Evolutionary conservation across 371 early-diverging fungal species (phyloP), one percentile per base, ranked within the genome.

Genomic region (Mucor circinelloides): DNA sequence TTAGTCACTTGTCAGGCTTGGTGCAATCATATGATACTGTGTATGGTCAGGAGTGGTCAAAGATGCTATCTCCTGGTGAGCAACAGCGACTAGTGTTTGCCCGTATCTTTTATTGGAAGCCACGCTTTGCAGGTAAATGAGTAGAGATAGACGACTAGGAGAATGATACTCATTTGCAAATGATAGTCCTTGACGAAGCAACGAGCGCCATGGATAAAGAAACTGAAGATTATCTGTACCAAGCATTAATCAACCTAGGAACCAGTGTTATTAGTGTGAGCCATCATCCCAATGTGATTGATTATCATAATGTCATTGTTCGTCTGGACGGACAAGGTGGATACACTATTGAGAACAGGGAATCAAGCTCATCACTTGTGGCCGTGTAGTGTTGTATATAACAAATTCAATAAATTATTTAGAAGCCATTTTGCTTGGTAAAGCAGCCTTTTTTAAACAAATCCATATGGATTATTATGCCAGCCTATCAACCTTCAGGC

Each of bases 31-130:
- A 83, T 69, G 89, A 89, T 69, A 74, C 64, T 0, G 60, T 66
- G 0, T 87, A 85, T 55, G 82, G 84, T 44, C 74, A 81, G 57
- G 85, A 87, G 40, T 94, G 93, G 93, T 71, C 73, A 62, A 85
- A 81, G 64, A 76, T 87, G 65, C 76, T 94, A 36, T 93, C 92
- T 7, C 93, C 94, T 15, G 93, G 94, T 56, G 93, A 94, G 73
- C 87, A 87, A 67, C 93, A 94, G 63, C 82, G 85, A 31, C 67
- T 94, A 48, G 85, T 90, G 3, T 83, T 93, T 77, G 90, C 90
- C 6, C 80, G 94, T 21, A 65, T 91, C 6, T 80, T 94, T 66
- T 88, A 85, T 62, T 84, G 86, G 73, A 73, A 77, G 8, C 94
- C 93, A 1, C 58, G 69, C 27, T 92, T 91, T 84, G 91, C 91